Base-by-base conservation (phyloP, 768 basidiomycete species). In the Filobasidium floriforme region DNA sequence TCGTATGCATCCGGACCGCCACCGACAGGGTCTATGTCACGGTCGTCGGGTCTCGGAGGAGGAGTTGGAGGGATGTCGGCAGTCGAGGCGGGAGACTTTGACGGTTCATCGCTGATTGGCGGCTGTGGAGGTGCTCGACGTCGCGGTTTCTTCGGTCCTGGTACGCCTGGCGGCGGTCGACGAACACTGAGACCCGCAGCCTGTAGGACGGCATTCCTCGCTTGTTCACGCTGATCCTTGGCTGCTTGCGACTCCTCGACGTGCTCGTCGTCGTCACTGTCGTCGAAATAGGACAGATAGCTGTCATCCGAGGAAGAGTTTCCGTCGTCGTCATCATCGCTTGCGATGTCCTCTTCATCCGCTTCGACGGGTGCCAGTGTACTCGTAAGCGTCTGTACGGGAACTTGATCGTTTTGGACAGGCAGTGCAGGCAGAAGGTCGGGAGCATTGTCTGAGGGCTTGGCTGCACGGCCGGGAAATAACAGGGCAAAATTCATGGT, bases 121-220 rank as follows among this genome's bases (percentile, higher is more conserved):
- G 76, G 62, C 19, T 72, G 70, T 43, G 75, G 77, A n/a, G 76
- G 68, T 7, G 75, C 75, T 26, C 75, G 63, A 5, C 76, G 69
- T 22, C 63, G 37, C 68, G 18, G 44, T 60, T 32, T 63, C 65
- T 15, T 49, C 51, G 41, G 14, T 52, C 61, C 59, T 76, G 79
- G 62, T 41, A 70, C 19, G 81, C 82, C 1, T 82, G 85, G 82
- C 18, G 82, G 82, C 66, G 86, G 85, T 43, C 83, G 79, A 69
- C 87, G 86, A 55, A 94, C 83, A 64, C 90, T 85, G 28, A 96
- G 80, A 1, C 93, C 93, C 0, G 92, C 92, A 0, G 90, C 89
- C 73, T 90, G 86, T n/a, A 97, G 80, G 7, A 96, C 90, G 22
- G 87, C 83, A 70, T 85, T 85, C 24, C 90, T 82, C 74, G 94